Evolutionary conservation across 2,329 filamentous ascomycete genomes (phyloP).

Genomic region (Cordyceps militaris): DNA sequence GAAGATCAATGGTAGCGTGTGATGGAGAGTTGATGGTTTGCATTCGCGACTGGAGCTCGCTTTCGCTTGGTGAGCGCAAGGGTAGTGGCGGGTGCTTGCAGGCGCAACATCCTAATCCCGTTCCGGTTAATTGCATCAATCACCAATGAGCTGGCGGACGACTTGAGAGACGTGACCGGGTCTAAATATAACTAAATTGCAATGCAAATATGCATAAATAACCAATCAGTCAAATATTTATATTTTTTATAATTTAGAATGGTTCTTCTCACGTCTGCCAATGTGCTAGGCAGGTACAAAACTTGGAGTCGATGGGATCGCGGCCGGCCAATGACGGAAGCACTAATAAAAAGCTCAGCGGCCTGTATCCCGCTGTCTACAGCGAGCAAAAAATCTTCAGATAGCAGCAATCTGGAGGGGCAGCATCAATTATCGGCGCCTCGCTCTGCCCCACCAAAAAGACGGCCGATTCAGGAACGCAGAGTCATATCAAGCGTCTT

Average conservation of each 20-base stretch:
- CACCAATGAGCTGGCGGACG: too few relatives aligned
- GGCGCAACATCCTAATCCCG: constrained; percentile 13
- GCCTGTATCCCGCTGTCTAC: background rate
- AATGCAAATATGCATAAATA: too few relatives aligned
- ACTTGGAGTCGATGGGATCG: too few relatives aligned
- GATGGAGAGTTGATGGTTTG: background rate
- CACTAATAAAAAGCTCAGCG: background rate
- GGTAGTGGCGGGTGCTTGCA: background rate
- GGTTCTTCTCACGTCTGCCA: too few relatives aligned
- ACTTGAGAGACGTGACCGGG: background rate
- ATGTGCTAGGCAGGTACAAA: too few relatives aligned
- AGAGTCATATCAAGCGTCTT: constrained; percentile 3
- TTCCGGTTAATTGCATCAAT: background rate
- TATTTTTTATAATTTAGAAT: too few relatives aligned
- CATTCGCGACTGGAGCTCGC: background rate
- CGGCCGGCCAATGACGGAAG: background rate
- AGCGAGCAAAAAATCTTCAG: constrained; percentile 7
- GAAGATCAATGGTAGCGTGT: background rate
- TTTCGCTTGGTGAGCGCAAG: background rate
- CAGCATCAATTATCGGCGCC: background rate
- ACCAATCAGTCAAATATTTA: too few relatives aligned
- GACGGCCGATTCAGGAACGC: constrained; percentile 21
- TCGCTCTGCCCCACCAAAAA: constrained; percentile 18
- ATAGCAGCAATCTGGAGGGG: constrained; percentile 17
- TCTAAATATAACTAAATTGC: background rate